These are phyloP conservation scores for Nemania diffusa DNA, from an alignment of 2,329 filamentous ascomycete species.

Conservation along the genomic window DNA sequence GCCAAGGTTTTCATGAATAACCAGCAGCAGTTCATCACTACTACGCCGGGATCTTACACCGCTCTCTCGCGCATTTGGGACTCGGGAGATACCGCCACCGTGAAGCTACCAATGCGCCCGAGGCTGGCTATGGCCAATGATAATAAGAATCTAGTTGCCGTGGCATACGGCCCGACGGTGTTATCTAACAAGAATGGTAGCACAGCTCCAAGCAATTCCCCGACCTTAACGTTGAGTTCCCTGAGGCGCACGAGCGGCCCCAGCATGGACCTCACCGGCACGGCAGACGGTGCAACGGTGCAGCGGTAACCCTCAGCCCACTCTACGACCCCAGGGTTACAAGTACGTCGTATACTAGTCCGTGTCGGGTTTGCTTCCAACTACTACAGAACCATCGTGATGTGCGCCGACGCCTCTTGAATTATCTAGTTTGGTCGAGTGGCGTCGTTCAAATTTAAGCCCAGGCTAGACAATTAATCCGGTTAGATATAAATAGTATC, in stretches of 20 bases:
- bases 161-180: slow-evolving; percentile 60
- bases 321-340: slow-evolving; percentile 56
- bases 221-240: slow-evolving; percentile 47
- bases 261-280: slow-evolving; percentile 50
- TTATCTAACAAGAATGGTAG: slow-evolving; percentile 59
- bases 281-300: slow-evolving; percentile 45
- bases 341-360: slow-evolving; percentile 59
- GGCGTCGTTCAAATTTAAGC: neutral
- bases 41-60: slow-evolving; percentile 55
- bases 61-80: slow-evolving; percentile 55
- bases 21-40: slow-evolving; percentile 41
- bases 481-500: neutral
- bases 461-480: neutral
- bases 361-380: slow-evolving; percentile 35
- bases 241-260: slow-evolving; percentile 41
- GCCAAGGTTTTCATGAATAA: slow-evolving; percentile 58
- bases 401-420: neutral
- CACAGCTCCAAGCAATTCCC: slow-evolving; percentile 40
- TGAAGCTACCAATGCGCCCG: slow-evolving; percentile 59
- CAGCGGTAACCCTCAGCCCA: slow-evolving; percentile 50
- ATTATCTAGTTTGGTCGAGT: neutral
- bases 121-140: slow-evolving; percentile 60
- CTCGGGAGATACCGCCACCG: slow-evolving; percentile 55
- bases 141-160: slow-evolving; percentile 54
- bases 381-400: slow-evolving; percentile 9